Conservation (phyloP, 2,329 filamentous ascomycete genomes). For the Atkinsonella hypoxylon region DNA sequence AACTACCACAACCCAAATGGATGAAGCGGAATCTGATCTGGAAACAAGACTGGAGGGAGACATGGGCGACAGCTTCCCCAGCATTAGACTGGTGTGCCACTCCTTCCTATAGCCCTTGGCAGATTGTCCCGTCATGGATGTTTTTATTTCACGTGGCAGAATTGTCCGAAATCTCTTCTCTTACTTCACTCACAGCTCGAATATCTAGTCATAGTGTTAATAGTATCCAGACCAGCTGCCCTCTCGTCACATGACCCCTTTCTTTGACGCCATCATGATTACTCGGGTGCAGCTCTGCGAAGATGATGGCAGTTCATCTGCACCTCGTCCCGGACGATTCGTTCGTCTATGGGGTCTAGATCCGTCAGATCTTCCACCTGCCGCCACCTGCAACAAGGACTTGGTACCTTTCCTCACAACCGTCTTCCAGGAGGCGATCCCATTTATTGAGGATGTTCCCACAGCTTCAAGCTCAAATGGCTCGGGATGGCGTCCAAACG, state of each 20-base stretch:
- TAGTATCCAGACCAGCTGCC: not conserved
- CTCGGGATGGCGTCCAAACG: constrained; percentile 37
- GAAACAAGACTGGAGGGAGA: not conserved
- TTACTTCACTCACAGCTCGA: not conserved
- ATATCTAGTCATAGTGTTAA: not conserved
- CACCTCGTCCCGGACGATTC: constrained; percentile 28
- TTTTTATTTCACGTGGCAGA: not conserved
- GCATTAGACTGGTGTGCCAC: not conserved
- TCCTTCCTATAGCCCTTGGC: not conserved
- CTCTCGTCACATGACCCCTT: not conserved
- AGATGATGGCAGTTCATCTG: constrained; percentile 3
- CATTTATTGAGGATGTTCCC: constrained; percentile 44
- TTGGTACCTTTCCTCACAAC: constrained; percentile 38
- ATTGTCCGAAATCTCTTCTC: not conserved
- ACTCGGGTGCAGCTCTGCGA: constrained; percentile 7
- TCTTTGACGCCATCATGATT: not conserved
- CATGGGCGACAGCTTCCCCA: not conserved
- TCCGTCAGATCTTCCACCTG: constrained; percentile 32
- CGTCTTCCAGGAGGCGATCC: constrained; percentile 45
- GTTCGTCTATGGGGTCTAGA: constrained; percentile 43
- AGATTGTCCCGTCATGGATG: not conserved
- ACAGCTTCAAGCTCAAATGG: not conserved
- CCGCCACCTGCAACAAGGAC: constrained; percentile 26
- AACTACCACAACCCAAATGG: not conserved
- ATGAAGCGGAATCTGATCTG: not conserved